A percentile compares a stretch with the other conserved stretches of the same genome.
Conservation (phyloP, 2,329 filamentous ascomycete genomes). For the Fusarium sambucinum region DNA sequence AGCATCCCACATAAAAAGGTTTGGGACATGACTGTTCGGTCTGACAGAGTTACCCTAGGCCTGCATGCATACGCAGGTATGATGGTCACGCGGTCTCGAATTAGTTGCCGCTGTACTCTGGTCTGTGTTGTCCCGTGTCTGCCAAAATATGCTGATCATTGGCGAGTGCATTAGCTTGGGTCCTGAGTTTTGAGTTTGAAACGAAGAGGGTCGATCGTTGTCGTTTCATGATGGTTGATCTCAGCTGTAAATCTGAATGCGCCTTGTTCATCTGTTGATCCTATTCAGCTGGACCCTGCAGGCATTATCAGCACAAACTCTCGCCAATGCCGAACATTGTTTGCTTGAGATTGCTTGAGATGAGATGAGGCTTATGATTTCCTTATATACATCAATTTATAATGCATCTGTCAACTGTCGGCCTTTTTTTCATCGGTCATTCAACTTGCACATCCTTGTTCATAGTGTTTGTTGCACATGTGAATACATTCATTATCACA, state of each 20-base stretch:
- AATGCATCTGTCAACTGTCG: no score
- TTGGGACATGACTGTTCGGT: conserved; percentile 10
- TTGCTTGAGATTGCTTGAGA: conserved; percentile 2
- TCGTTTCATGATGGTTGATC: not conserved
- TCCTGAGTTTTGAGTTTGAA: not conserved
- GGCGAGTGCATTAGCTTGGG: not conserved
- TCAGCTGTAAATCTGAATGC: not conserved
- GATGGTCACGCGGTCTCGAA: not conserved
- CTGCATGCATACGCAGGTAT: not conserved
- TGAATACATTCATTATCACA: not conserved
- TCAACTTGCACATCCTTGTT: not conserved
- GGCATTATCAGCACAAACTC: not conserved
- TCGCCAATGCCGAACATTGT: not conserved
- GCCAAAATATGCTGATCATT: conserved; percentile 5
- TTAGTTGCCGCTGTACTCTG: not conserved
- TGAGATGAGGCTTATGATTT: not conserved
- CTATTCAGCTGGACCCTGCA: not conserved
- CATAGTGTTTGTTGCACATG: not conserved
- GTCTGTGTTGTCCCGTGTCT: not conserved
- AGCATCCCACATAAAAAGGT: conserved; percentile 1
- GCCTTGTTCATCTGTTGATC: not conserved
- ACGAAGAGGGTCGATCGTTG: not conserved
- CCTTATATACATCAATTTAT: not conserved
- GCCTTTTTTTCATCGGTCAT: not conserved
- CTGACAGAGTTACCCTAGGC: conserved; percentile 1